Evolutionary conservation across 2,329 filamentous ascomycete genomes (phyloP), one percentile per base, ranked within the genome.

Genomic region (Esteya vermicola): DNA sequence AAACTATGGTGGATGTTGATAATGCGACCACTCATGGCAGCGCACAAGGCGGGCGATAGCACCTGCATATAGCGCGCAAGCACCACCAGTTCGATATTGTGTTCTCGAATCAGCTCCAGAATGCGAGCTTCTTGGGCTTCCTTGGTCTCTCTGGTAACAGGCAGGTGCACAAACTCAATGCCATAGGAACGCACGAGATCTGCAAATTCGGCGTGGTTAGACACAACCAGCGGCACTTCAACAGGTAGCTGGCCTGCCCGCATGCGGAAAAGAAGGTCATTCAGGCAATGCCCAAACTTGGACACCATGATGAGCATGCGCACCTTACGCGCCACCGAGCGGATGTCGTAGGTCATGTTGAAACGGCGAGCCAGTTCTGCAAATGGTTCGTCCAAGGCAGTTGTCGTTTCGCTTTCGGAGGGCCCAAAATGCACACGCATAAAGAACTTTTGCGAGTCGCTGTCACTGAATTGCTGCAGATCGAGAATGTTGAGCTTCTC

Each of bases 1-100:
- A 91, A 91, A 50, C 74, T 81, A 64, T 91, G 84, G 63, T 91
- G 84, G 60, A 91, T 89, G 64, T 91, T 91, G 78, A 91, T 89
- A 63, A 91, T 91, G 56, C 76, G 78, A 43, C 84, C 84, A 38
- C 76, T 81, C 82, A 91, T 88, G 51, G 75, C 81, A 43, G 69
- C 62, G 63, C 84, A 91, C 31, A 91, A 65, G 9, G 62, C 72
- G 0, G 82, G 82, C 19, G 77, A 82, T 10, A 91, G 68, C 25
- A 91, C 81, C 63, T 91, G 84, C 84, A 91, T 91, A 63, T 91
- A 91, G 44, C 84, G 76, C 7, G 84, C 84, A 35, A 91, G 65
- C 1, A 91, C 83, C 39, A 91, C 72, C 39, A 91, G 71, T 54
- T 91, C 84, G 53, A 91, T 73, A 48, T 71, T 61, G 58, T 88